Evolutionary conservation across 345 rosid species (phyloP), one percentile per base, ranked within the genome.

Genomic region (Populus deltoides): DNA sequence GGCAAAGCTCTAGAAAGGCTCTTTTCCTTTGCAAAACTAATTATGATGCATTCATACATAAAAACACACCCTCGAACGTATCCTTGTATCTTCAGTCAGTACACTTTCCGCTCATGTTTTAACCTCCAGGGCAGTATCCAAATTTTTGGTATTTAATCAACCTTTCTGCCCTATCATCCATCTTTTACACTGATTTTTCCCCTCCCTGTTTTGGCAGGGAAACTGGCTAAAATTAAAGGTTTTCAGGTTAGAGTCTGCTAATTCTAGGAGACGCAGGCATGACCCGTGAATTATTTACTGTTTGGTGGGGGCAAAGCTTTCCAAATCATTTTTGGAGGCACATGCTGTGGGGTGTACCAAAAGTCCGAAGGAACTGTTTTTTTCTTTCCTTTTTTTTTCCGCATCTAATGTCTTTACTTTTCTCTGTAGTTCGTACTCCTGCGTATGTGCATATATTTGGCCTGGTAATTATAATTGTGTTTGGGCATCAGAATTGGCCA

Each of bases 371-470:
- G 29, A 16, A 8, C 22, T 22, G 35, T 68, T 71, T 66, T 47
- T 33, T 59, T 25, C 22, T 66, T 25, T 68, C 41, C 29, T 27
- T 24, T 7, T 35, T 65, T 70, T 66, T 66, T 66, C 61, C 20
- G 29, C n/a, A 68, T 38, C 31, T 49, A 59, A 33, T 33, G 11
- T 29, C 35, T 24, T 68, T 38, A 31, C 49, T 20, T 70, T 84
- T 70, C 35, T 72, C 35, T 69, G 66, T 76, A 66, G 70, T 77
- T 39, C 68, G 70, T 63, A 39, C 8, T 62, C 3, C 74, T 73
- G 71, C 74, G 35, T 70, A 9, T 80, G 86, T 82, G 82, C 79
- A 74, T 78, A 80, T 55, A 79, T 65, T 77, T 57, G 72, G 82
- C 41, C 70, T 67, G 65, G 73, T 79, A 75, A 67, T 77, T 63